These are phyloP conservation scores for Vaccinium vitisidaea DNA, from an alignment of 148 eudicot genomes.

Conservation along the genomic window DNA sequence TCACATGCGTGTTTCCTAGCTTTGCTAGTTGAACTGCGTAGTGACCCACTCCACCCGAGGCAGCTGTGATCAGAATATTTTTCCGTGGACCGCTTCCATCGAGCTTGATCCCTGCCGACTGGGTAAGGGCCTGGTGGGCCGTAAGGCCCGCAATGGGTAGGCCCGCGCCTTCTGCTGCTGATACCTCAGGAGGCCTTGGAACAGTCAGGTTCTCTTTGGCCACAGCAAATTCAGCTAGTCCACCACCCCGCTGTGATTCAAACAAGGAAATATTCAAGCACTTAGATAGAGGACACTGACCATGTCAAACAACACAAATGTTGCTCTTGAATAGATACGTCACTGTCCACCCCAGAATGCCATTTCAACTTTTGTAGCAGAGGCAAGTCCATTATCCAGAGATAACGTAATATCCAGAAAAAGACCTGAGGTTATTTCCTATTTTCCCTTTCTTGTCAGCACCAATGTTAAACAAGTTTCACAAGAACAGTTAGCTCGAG, in stretches of 20 bases:
- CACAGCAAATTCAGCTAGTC: slow-evolving; percentile 63
- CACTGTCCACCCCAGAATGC: background rate
- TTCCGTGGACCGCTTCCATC: slow-evolving; percentile 50
- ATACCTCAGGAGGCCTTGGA: slow-evolving; percentile 61
- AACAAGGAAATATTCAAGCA: background rate
- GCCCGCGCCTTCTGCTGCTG: slow-evolving; percentile 64
- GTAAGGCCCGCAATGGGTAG: slow-evolving; percentile 64
- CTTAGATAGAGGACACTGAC: background rate
- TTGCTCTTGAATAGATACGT: background rate
- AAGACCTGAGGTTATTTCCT: background rate
- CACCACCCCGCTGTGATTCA: slow-evolving; percentile 59
- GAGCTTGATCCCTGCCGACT: slow-evolving; percentile 47
- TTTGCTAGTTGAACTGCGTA: slow-evolving; percentile 80
- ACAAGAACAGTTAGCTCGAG: background rate
- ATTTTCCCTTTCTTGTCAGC: too few relatives aligned
- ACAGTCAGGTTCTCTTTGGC: slow-evolving; percentile 52
- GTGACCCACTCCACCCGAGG: slow-evolving; percentile 81
- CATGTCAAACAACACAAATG: background rate
- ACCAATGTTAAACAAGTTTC: too few relatives aligned
- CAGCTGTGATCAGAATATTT: slow-evolving; percentile 68
- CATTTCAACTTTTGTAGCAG: background rate
- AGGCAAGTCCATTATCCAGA: background rate
- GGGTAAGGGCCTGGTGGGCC: slow-evolving; percentile 65
- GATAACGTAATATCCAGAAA: background rate
- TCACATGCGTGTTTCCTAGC: slow-evolving; percentile 74